Evolutionary conservation across 2,329 filamentous ascomycete species (phyloP).

Genomic region (Aspergillus spinulosporus): DNA sequence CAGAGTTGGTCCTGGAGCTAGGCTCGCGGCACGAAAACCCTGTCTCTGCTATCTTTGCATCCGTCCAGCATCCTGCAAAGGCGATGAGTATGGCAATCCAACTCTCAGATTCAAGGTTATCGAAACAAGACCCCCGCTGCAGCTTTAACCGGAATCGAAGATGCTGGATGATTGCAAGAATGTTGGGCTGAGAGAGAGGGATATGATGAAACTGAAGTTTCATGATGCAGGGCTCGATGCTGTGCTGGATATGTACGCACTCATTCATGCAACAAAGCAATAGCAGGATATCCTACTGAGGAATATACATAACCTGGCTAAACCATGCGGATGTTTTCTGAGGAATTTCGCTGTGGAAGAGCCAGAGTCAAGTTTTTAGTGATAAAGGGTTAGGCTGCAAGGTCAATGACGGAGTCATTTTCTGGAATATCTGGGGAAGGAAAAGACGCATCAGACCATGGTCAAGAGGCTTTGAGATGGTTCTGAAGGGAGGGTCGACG

Average conservation of each 20-base stretch:
- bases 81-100: background rate
- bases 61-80: background rate
- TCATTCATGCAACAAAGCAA: constrained; percentile 56
- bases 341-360: constrained; percentile 46
- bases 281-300: constrained; percentile 52
- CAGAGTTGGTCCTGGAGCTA: constrained; percentile 40
- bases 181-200: constrained; percentile 37
- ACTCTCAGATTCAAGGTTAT: constrained; percentile 30
- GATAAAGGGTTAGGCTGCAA: constrained; percentile 35
- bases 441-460: constrained; percentile 32
- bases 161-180: constrained; percentile 23
- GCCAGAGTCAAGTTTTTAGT: constrained; percentile 19
- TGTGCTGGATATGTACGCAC: constrained; percentile 55
- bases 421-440: constrained; percentile 45
- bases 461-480: constrained; percentile 23
- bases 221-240: constrained; percentile 45
- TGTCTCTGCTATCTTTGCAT: constrained; percentile 26
- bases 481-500: constrained; percentile 26
- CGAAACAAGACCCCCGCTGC: constrained; percentile 42
- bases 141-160: constrained; percentile 38
- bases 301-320: constrained; percentile 53
- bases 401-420: constrained; percentile 33
- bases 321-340: constrained; percentile 52
- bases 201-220: constrained; percentile 47
- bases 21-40: constrained; percentile 46